Conservation (phyloP, 345 rosid genomes). For the Nephelium lappaceum region DNA sequence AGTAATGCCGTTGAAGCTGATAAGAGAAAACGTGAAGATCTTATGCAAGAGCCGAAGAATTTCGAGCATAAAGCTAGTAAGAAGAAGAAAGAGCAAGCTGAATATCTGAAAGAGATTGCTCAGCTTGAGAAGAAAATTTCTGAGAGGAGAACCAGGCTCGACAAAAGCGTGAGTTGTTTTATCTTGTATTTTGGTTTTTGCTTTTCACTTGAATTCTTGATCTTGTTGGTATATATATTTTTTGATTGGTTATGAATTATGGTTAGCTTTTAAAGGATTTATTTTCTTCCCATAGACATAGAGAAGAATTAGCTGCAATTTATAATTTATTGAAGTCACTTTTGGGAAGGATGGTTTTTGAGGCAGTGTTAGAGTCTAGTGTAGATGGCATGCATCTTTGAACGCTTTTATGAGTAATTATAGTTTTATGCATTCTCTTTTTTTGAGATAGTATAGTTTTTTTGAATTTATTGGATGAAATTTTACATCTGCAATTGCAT, state of each 20-base stretch:
- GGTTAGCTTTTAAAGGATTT: not conserved
- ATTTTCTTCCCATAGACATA: not conserved
- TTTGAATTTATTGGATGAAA: conserved; percentile 4
- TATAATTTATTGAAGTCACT: not conserved
- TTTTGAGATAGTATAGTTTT: no score
- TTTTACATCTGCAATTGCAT: not conserved
- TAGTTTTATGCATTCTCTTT: no score
- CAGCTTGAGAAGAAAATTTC: conserved; percentile 78
- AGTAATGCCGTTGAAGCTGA: conserved; percentile 71
- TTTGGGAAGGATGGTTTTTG: not conserved
- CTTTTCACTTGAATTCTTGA: not conserved
- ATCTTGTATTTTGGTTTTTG: not conserved
- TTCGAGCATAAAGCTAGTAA: conserved; percentile 62
- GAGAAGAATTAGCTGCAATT: not conserved
- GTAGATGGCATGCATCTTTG: not conserved
- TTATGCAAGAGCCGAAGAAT: conserved; percentile 61
- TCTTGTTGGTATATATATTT: not conserved
- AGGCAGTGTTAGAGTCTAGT: not conserved
- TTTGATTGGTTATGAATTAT: not conserved
- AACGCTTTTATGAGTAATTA: not conserved
- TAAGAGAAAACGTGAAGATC: conserved; percentile 55
- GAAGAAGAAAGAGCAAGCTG: conserved; percentile 77
- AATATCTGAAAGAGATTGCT: conserved; percentile 78
- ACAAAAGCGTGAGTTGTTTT: conserved; percentile 63
- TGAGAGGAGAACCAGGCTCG: conserved; percentile 68